phyloP scores from a whole-genome alignment of 352 stramenopile genomes.

The Phytophthora ramorum region DNA sequence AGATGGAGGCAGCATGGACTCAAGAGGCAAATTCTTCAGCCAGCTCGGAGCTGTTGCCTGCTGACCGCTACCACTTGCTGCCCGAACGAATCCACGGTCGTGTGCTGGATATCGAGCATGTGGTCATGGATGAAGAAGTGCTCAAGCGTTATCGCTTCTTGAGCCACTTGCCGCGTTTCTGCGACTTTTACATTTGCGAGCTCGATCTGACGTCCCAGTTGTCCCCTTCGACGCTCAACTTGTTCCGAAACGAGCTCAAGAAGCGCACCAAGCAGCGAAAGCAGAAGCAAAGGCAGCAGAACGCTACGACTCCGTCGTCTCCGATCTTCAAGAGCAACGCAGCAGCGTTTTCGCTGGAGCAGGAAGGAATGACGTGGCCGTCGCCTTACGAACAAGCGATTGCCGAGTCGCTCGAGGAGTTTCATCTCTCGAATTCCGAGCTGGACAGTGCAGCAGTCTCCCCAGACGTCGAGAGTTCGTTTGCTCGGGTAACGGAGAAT shows the following conservation, averaged over 20 bases:
- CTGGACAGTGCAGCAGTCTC: conserved; percentile 13
- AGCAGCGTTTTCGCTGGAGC: conserved; percentile 58
- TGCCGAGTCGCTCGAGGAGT: conserved; percentile 46
- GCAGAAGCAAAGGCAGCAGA: conserved; percentile 50
- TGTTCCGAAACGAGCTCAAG: conserved; percentile 78
- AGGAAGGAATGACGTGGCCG: conserved; percentile 63
- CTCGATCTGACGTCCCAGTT: conserved; percentile 79
- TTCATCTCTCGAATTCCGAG: conserved; percentile 40
- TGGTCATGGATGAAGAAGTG: conserved; percentile 88
- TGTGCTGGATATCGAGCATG: conserved; percentile 86
- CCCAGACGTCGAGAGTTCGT: conserved; percentile 58
- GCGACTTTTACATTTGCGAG: conserved; percentile 90
- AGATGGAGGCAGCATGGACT: conserved; percentile 41
- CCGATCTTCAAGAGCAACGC: conserved; percentile 42
- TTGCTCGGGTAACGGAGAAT: conserved; percentile 74
- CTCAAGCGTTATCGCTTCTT: conserved; percentile 89
- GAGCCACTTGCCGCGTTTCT: conserved; percentile 85
- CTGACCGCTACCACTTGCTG: conserved; percentile 58
- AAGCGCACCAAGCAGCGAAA: conserved; percentile 79
- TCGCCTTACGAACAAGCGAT: conserved; percentile 62
- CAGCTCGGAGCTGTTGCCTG: conserved; percentile 18
- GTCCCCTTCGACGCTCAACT: conserved; percentile 63
- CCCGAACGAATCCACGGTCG: conserved; percentile 62
- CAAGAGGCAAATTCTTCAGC: conserved; percentile 30
- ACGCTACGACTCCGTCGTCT: conserved; percentile 33